Conservation (phyloP, 2,329 filamentous ascomycete species). For the Blastomyces silverae region DNA sequence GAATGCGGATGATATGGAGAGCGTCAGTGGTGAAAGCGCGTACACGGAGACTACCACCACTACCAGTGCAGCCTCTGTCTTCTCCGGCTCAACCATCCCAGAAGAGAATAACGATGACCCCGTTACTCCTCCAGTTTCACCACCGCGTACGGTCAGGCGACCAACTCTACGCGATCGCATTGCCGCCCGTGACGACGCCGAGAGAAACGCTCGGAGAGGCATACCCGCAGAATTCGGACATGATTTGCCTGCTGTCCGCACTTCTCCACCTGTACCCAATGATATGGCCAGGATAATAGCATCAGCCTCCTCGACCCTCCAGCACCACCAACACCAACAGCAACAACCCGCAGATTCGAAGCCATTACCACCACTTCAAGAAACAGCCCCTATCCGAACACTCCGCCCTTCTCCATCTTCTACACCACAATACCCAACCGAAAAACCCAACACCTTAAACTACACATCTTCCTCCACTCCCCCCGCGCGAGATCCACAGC, state of each 20-base stretch:
- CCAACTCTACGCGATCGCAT: conserved; percentile 33
- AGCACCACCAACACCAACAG: neutral
- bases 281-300: conserved; percentile 7
- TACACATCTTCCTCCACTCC: conserved; percentile 3
- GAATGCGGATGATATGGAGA: conserved; percentile 37
- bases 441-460: neutral
- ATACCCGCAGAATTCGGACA: conserved; percentile 22
- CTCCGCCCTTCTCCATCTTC: neutral
- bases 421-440: neutral
- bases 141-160: conserved; percentile 32
- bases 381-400: conserved; percentile 7
- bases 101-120: conserved; percentile 55
- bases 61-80: conserved; percentile 41
- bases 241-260: conserved; percentile 19
- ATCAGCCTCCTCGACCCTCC: neutral
- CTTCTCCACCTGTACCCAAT: conserved; percentile 1
- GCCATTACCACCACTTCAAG: neutral
- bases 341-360: neutral
- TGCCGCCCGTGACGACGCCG: conserved; percentile 23
- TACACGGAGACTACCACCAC: conserved; percentile 38
- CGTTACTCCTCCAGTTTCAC: conserved; percentile 48
- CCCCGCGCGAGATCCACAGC: neutral
- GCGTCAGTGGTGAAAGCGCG: conserved; percentile 39
- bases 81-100: conserved; percentile 49
- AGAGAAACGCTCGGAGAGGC: conserved; percentile 24